Percentiles rank a stretch among this genome's conserved stretches.
Conservation (phyloP, 129 eudicot species). For the Centella asiatica region DNA sequence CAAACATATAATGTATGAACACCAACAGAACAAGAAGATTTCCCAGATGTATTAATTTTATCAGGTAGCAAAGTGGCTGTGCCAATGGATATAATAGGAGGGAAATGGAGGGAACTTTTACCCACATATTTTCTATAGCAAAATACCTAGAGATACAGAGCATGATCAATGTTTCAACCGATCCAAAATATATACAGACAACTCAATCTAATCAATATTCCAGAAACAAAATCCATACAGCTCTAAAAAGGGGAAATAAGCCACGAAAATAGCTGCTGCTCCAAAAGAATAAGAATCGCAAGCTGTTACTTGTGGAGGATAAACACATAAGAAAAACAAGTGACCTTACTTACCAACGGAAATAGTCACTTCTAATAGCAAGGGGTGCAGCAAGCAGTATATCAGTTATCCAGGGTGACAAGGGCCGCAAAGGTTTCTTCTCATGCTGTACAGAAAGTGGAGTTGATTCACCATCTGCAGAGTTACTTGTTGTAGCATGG, state of each 20-base stretch:
- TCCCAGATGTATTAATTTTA: no score
- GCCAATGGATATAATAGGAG: no score
- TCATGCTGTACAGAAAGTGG: slow-evolving; percentile 46
- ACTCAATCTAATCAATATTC: no score
- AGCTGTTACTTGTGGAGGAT: not conserved
- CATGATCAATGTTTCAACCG: no score
- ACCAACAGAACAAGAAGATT: no score
- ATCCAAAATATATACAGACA: no score
- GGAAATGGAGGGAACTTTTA: no score
- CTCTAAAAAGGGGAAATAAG: not conserved
- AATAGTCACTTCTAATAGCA: slow-evolving; percentile 93
- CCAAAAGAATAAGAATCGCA: not conserved
- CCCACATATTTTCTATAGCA: no score
- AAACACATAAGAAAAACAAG: not conserved
- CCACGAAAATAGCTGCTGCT: not conserved
- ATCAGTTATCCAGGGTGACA: slow-evolving; percentile 97
- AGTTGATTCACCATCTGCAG: slow-evolving; percentile 33
- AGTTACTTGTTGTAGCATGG: slow-evolving; percentile 61
- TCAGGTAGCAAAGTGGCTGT: no score
- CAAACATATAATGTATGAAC: no score
- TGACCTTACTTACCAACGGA: slow-evolving; percentile 64
- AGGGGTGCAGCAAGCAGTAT: slow-evolving; percentile 95
- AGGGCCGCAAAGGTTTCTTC: slow-evolving; percentile 71
- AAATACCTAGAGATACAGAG: no score
- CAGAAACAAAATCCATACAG: no score